phyloP scores from a whole-genome alignment of 1,139 yeast genomes.

The Torulaspora globosa region DNA sequence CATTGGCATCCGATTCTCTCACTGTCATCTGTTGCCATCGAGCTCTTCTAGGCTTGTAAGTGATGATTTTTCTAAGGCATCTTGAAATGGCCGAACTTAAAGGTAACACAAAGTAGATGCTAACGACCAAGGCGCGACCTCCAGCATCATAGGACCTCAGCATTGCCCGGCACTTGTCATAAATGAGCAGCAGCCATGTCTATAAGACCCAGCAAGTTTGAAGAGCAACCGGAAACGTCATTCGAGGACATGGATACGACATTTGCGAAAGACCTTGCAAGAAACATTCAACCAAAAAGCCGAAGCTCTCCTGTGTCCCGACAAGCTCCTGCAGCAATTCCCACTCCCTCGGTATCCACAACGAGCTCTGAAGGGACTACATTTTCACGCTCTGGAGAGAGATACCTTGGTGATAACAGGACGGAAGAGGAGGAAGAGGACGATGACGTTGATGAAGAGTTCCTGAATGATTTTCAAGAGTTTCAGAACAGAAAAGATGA shows the following conservation, averaged over 20 bases:
- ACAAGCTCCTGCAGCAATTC: slow-evolving; percentile 7
- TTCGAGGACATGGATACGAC: slow-evolving; percentile 36
- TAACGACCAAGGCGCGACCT: neutral
- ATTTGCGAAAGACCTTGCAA: slow-evolving; percentile 17
- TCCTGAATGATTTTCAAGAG: slow-evolving; percentile 32
- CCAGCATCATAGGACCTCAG: neutral
- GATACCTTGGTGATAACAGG: slow-evolving; percentile 14
- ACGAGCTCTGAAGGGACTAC: slow-evolving; percentile 34
- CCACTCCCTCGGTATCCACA: slow-evolving; percentile 27
- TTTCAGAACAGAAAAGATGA: slow-evolving; percentile 27
- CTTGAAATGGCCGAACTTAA: slow-evolving; percentile 1
- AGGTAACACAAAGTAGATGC: slow-evolving; percentile 5
- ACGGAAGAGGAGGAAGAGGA: slow-evolving; percentile 24
- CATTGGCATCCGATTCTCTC: neutral
- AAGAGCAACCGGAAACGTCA: slow-evolving; percentile 30
- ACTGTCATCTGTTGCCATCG: neutral
- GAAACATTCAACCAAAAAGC: slow-evolving; percentile 5
- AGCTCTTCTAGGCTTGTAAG: neutral
- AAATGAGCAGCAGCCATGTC: slow-evolving; percentile 15
- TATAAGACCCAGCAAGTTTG: slow-evolving; percentile 22
- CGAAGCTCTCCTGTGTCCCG: slow-evolving; percentile 13
- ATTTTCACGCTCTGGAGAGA: slow-evolving; percentile 22
- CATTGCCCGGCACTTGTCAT: neutral
- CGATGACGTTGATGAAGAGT: slow-evolving; percentile 25
- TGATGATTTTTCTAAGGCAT: slow-evolving; percentile 1